Conservation (phyloP, 2,329 filamentous ascomycete species). For the Chaetomiaceae sp. region DNA sequence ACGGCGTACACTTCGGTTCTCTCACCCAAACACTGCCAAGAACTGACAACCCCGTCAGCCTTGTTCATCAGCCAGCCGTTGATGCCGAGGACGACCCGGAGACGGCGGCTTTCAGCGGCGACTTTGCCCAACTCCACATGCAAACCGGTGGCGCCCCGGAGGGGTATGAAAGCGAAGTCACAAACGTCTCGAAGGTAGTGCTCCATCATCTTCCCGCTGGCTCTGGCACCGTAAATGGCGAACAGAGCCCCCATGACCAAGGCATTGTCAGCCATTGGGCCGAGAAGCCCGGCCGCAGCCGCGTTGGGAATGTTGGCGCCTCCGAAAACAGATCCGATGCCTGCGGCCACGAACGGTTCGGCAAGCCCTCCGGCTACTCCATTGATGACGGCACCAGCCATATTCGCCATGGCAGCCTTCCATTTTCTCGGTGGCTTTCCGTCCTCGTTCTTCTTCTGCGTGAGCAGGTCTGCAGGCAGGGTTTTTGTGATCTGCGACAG, state of each 20-base stretch:
- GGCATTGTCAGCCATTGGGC: conserved; percentile 70
- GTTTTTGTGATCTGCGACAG: conserved; percentile 66
- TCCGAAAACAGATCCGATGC: conserved; percentile 72
- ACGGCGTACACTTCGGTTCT: conserved; percentile 76
- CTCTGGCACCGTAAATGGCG: conserved; percentile 80
- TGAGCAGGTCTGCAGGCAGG: conserved; percentile 60
- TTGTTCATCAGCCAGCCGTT: conserved; percentile 73
- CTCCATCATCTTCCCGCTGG: conserved; percentile 82
- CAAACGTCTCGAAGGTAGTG: conserved; percentile 79
- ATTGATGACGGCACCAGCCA: conserved; percentile 60
- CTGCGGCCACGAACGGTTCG: conserved; percentile 68
- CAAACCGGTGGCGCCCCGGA: conserved; percentile 46
- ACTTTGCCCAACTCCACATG: conserved; percentile 45
- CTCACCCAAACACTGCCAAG: conserved; percentile 71
- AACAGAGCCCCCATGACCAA: conserved; percentile 80
- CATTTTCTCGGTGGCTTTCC: conserved; percentile 59
- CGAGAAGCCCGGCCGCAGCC: conserved; percentile 71
- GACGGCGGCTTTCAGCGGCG: conserved; percentile 53
- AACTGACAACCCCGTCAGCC: conserved; percentile 61
- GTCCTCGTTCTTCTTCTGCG: conserved; percentile 57
- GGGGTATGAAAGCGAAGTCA: conserved; percentile 79
- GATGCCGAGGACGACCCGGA: conserved; percentile 78
- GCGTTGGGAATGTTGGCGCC: conserved; percentile 69
- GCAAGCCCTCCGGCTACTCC: conserved; percentile 71
- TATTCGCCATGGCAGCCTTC: conserved; percentile 54